Conservation (phyloP, 331 rosid genomes). For the Quercus lobata region DNA sequence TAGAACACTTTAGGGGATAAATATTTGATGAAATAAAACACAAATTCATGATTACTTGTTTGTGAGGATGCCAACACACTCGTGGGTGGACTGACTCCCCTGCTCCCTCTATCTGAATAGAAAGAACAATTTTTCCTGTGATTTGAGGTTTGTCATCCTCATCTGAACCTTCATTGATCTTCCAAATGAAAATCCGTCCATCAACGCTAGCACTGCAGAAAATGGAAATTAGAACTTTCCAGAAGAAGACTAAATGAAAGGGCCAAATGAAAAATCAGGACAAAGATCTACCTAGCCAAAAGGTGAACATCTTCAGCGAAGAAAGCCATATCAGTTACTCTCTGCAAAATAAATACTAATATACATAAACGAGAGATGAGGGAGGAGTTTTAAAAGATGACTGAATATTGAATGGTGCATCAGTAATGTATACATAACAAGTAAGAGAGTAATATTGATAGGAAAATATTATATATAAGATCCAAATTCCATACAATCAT, state of each 20-base stretch:
- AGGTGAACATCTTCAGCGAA: conserved; percentile 98
- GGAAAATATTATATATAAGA: no score
- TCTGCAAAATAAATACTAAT: conserved; percentile 47
- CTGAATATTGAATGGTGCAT: conserved; percentile 14
- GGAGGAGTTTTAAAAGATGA: background rate
- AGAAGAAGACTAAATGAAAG: background rate
- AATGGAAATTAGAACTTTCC: conserved; percentile 10
- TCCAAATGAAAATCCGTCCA: conserved; percentile 92
- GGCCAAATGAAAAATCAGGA: background rate
- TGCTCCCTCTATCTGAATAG: conserved; percentile 79
- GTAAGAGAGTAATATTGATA: background rate
- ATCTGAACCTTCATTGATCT: conserved; percentile 88
- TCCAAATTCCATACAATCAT: no score
- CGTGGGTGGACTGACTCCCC: conserved; percentile 84
- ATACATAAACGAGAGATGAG: conserved; percentile 7
- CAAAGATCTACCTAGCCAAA: conserved; percentile 76
- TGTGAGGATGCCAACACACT: conserved; percentile 99
- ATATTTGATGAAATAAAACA: conserved; percentile 1
- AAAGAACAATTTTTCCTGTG: conserved; percentile 71
- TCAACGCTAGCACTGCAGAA: conserved; percentile 78
- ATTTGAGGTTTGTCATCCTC: conserved; percentile 93
- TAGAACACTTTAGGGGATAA: conserved; percentile 12
- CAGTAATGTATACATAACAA: conserved; percentile 1
- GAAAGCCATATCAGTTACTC: conserved; percentile 98
- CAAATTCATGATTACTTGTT: conserved; percentile 59